These are phyloP conservation scores for Hemisphaericaspora xylofermentans DNA, from an alignment of 1,139 yeast species.

Conservation along the genomic window DNA sequence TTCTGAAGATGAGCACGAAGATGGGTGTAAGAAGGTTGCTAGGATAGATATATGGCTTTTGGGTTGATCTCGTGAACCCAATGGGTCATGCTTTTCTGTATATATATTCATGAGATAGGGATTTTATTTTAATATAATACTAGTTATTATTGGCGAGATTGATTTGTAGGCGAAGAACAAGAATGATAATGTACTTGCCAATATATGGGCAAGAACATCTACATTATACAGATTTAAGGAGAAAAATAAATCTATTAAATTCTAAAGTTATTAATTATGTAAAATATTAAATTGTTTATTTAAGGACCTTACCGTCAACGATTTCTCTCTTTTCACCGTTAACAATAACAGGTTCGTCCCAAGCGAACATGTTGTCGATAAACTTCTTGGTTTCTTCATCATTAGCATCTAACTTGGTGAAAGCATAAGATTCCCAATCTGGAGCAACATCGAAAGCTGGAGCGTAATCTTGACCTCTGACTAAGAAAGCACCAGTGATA, in stretches of 20 bases:
- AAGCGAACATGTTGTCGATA: constrained; percentile 49
- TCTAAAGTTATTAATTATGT: background rate
- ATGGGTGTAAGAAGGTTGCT: background rate
- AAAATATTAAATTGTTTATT: constrained; percentile 22
- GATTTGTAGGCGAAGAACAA: background rate
- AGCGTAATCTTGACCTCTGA: constrained; percentile 86
- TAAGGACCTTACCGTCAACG: constrained; percentile 52
- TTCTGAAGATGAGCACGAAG: background rate
- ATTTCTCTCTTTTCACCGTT: constrained; percentile 46
- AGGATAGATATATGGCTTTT: background rate
- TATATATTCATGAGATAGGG: constrained; percentile 4
- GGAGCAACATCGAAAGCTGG: constrained; percentile 99
- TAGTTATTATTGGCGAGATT: background rate
- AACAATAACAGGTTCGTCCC: constrained; percentile 49
- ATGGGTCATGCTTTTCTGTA: constrained; percentile 1
- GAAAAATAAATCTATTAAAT: background rate
- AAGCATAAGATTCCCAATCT: constrained; percentile 79
- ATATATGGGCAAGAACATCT: too few relatives aligned
- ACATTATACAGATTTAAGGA: background rate
- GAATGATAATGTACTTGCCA: background rate
- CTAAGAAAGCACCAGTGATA: constrained; percentile 89
- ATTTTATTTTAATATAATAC: constrained; percentile 1
- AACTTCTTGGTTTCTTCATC: constrained; percentile 37
- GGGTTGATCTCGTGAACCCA: background rate
- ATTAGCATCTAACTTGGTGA: constrained; percentile 42